Evolutionary conservation across 1,284 basidiomycete species (phyloP), one percentile per base, ranked within the genome.

Genomic region (Microbotryomycetes sp.): DNA sequence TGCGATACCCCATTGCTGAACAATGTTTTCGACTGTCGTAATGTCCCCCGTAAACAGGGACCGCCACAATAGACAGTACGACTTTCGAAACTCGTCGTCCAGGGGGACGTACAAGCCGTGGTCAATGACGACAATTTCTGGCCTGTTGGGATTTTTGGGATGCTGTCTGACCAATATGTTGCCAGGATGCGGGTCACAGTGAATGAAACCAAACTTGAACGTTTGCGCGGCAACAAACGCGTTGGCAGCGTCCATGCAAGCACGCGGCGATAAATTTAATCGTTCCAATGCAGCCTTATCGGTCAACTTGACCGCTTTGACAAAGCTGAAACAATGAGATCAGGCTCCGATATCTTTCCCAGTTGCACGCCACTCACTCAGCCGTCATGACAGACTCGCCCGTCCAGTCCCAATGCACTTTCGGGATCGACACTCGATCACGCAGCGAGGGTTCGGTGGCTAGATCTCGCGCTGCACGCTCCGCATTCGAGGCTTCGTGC

Each of bases 141-240:
- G 83, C n/a, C 78, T 75, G 13, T 73, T 76, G 1, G 81, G 81
- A 30, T 81, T 77, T 0, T 73, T 70, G 0, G 90, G 89, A 58
- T 85, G 80, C 0, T 85, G 85, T 6, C 90, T 83, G 31, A 92
- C 81, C 69, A 94, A 82, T 62, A 93, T 80, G 76, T 93, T 92
- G 2, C 89, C 90, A 0, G 82, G 60, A 16, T 63, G 60, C 11
- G 56, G 60, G 45, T 64, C 57, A 67, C 84, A 86, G 74, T 88
- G 85, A 1, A 90, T 83, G 80, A 85, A 91, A 5, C 90, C 90
- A 86, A 87, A 93, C 21, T 62, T 82, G 74, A 93, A 94, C 72
- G 91, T 90, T 79, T 88, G 86, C 0, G 85, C 85, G 28, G 83
- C 83, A 77, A 89, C 89, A 2, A 91, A 80, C 21, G 54, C 87